Evolutionary conservation across 768 basidiomycete species (phyloP), one percentile per base, ranked within the genome.

Genomic region (Crucibulum laeve): DNA sequence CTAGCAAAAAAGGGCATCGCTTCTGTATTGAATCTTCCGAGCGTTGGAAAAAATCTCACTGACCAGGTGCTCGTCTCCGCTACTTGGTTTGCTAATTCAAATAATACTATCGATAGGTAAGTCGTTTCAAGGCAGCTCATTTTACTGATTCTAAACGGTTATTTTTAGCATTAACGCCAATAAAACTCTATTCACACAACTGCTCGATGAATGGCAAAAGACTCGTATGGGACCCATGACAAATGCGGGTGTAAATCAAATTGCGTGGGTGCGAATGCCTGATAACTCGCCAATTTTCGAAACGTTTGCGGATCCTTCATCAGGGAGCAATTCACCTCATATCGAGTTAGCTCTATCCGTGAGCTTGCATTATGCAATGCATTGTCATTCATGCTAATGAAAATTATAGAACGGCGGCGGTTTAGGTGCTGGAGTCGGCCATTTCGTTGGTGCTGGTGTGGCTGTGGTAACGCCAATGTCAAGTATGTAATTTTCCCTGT

Each of bases 11-110:
- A 73, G 15, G 69, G 64, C 1, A 73, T 78, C 47, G 42, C 42
- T 10, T 50, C 62, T 10, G 42, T 71, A 41, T 52, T 74, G 18
- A 53, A 71, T 38, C 58, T 67, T 28, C 61, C 65, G 0, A 63
- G 61, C 5, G 73, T 76, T 17, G 74, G 74, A 1, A 62, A 68
- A 51, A 77, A 77, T 50, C 57, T 79, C 15, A 67, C 67, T 37
- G 75, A 74, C 44, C 70, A 73, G 36, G 42, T 55, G 5, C 28
- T 57, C 21, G 42, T 60, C 13, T 47, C 57, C 21, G 56, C 50
- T 42, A 45, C 54, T 14, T 67, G 55, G 48, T 42, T 47, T 14
- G 60, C 58, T 18, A 57, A 57, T 10, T 49, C 44, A 5, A 51
- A 28, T 2, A 53, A 62, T 7, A 60, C 52, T 37, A 43, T 53